Conservation (phyloP, 495 filamentous ascomycete genomes). For the Xylaria castorea region DNA sequence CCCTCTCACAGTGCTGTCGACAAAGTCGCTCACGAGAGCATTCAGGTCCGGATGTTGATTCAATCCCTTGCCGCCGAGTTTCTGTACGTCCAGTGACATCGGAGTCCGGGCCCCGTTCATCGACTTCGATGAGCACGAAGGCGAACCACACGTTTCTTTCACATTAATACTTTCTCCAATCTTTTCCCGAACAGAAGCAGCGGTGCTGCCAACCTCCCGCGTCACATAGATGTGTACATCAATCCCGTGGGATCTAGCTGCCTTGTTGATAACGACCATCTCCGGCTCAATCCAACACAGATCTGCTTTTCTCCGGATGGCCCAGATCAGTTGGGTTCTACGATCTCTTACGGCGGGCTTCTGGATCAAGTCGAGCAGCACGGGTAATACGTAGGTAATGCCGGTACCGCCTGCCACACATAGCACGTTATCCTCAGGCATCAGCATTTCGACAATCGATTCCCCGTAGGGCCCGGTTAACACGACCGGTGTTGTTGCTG, state of each 20-base stretch:
- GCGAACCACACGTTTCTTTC: constrained; percentile 22
- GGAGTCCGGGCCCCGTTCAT: constrained; percentile 29
- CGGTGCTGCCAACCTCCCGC: constrained; percentile 45
- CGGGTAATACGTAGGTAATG: constrained; percentile 66
- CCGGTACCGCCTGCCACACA: constrained; percentile 71
- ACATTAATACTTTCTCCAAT: constrained; percentile 25
- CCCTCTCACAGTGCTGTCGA: constrained; percentile 47
- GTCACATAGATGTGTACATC: constrained; percentile 65
- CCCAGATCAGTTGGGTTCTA: constrained; percentile 67
- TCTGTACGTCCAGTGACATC: constrained; percentile 34
- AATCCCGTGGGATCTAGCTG: constrained; percentile 48
- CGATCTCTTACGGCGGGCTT: constrained; percentile 39
- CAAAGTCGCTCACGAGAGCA: constrained; percentile 45
- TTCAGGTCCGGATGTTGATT: constrained; percentile 45
- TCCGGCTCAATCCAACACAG: constrained; percentile 63
- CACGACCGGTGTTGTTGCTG: constrained; percentile 56
- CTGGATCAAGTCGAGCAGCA: constrained; percentile 54
- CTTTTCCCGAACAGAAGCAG: constrained; percentile 33
- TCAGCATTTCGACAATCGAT: constrained; percentile 48
- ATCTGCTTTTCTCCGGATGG: constrained; percentile 60
- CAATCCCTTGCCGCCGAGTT: constrained; percentile 33
- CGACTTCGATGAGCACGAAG: constrained; percentile 4
- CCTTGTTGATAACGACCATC: constrained; percentile 53
- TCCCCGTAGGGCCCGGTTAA: constrained; percentile 67
- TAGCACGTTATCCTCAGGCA: constrained; percentile 59